These are phyloP conservation scores for Sinapis alba DNA, from an alignment of 441 rosid species.

Conservation along the genomic window DNA sequence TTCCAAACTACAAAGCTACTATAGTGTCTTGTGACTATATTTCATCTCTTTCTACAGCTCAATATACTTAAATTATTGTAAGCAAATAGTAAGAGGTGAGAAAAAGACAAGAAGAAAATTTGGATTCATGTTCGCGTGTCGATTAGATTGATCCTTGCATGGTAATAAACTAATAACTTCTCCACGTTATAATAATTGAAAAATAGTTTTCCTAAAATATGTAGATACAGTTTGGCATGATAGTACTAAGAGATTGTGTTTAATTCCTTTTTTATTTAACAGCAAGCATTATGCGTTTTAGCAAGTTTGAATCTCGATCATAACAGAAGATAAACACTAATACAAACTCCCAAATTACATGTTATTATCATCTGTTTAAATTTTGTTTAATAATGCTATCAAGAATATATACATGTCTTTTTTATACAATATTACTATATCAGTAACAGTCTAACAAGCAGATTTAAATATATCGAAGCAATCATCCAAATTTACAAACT, in stretches of 20 bases:
- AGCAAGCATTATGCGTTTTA: not conserved
- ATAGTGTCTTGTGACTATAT: slow-evolving; percentile 34
- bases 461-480: not conserved
- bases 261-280: not conserved
- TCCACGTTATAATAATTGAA: not conserved
- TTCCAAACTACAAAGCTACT: slow-evolving; percentile 34
- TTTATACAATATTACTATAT: not conserved
- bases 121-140: slow-evolving; percentile 38
- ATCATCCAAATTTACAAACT: not conserved
- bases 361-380: not conserved
- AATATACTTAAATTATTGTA: slow-evolving; percentile 24
- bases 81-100: slow-evolving; percentile 32
- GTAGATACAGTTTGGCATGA: not conserved
- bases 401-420: not conserved
- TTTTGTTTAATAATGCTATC: not conserved
- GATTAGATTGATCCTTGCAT: slow-evolving; percentile 23
- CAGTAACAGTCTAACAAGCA: not conserved
- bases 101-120: slow-evolving; percentile 25
- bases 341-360: not conserved
- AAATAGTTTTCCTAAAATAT: not conserved
- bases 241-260: not conserved
- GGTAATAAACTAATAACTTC: not conserved
- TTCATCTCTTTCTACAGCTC: slow-evolving; percentile 31
- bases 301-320: not conserved
- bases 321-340: not conserved